Percentiles rank a stretch among this genome's conserved stretches.
phyloP scores from a whole-genome alignment of 179 eudicot genomes.

The Vitellaria paradoxa region DNA sequence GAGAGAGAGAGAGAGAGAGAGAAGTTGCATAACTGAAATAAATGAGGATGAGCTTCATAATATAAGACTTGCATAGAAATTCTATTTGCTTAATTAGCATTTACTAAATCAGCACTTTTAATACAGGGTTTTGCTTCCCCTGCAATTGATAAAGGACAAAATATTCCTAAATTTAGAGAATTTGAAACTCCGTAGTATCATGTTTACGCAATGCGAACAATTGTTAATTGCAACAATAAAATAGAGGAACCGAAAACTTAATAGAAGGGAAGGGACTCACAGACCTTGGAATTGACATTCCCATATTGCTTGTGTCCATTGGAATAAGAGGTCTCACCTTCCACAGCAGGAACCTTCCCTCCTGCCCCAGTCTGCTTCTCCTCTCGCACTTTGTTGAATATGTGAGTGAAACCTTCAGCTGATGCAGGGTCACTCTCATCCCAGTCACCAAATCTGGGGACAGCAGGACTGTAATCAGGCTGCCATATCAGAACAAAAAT shows the following conservation, averaged over 20 bases:
- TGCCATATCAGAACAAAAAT: slow-evolving; percentile 27
- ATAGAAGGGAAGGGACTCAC: slow-evolving; percentile 1
- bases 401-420: slow-evolving; percentile 58
- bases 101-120: not conserved
- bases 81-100: not conserved
- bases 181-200: too few species aligned
- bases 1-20: not conserved
- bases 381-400: slow-evolving; percentile 64
- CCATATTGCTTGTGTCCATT: slow-evolving; percentile 38
- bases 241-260: not conserved
- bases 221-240: not conserved
- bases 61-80: not conserved
- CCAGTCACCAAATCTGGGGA: slow-evolving; percentile 94
- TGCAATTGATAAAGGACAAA: not conserved
- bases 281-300: slow-evolving; percentile 47
- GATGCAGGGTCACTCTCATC: slow-evolving; percentile 68
- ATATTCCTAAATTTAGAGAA: not conserved
- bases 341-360: slow-evolving; percentile 35
- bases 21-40: not conserved
- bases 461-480: slow-evolving; percentile 68
- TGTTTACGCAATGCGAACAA: too few species aligned
- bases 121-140: not conserved
- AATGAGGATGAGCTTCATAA: not conserved
- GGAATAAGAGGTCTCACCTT: slow-evolving; percentile 34
- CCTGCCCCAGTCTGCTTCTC: slow-evolving; percentile 61